These are phyloP conservation scores for Pestalotiopsis sp. DNA, from an alignment of 2,329 filamentous ascomycete species.

Conservation along the genomic window DNA sequence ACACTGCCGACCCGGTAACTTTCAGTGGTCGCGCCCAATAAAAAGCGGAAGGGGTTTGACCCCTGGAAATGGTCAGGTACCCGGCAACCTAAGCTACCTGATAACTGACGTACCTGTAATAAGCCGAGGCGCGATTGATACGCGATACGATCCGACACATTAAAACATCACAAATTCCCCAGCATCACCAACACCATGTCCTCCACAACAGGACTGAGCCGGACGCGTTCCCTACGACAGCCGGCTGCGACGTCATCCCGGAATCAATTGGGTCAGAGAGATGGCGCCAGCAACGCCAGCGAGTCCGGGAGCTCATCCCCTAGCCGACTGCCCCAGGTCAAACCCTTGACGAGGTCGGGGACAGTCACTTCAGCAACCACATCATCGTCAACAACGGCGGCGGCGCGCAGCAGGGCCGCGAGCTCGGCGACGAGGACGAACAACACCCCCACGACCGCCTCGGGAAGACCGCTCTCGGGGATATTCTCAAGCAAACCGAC, in stretches of 20 bases:
- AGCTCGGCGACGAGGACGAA: not conserved
- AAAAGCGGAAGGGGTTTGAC: not conserved
- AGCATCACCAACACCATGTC: slow-evolving; percentile 36
- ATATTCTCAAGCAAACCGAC: slow-evolving; percentile 9
- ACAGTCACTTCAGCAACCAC: slow-evolving; percentile 23
- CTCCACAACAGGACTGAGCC: slow-evolving; percentile 40
- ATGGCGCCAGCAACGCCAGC: slow-evolving; percentile 20
- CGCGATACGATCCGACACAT: not conserved
- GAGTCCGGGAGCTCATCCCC: slow-evolving; percentile 45
- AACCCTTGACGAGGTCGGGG: slow-evolving; percentile 40
- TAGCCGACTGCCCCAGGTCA: slow-evolving; percentile 50
- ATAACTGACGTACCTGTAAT: not conserved
- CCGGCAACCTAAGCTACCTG: not conserved
- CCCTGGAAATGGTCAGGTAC: not conserved
- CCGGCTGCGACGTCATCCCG: slow-evolving; percentile 27
- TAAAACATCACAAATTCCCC: slow-evolving; percentile 10
- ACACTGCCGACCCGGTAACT: not conserved
- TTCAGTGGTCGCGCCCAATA: not conserved
- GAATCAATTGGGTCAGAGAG: slow-evolving; percentile 18
- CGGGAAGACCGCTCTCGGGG: slow-evolving; percentile 10
- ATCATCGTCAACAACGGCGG: slow-evolving; percentile 18
- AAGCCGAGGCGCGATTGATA: not conserved
- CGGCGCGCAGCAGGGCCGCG: slow-evolving; percentile 9
- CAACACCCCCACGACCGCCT: slow-evolving; percentile 4
- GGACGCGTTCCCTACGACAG: slow-evolving; percentile 52